phyloP scores from a whole-genome alignment of 2,329 filamentous ascomycete species.

The Fusarium succisae region DNA sequence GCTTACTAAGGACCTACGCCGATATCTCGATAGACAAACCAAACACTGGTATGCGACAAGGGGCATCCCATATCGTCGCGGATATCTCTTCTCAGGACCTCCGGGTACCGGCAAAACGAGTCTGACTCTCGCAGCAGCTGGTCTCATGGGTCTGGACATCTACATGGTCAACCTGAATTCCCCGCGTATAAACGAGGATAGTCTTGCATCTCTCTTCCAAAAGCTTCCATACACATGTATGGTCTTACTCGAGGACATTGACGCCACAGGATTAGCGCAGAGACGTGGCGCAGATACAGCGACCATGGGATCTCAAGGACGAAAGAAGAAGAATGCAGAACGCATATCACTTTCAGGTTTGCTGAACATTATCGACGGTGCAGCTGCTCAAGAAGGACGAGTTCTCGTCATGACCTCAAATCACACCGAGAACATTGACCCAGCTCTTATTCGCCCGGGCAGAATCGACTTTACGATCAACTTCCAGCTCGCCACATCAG shows the following conservation, averaged over 20 bases:
- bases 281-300: neutral
- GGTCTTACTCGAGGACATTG: constrained; percentile 11
- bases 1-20: neutral
- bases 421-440: constrained; percentile 37
- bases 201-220: constrained; percentile 1
- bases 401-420: constrained; percentile 79
- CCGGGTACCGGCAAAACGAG: constrained; percentile 29
- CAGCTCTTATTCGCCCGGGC: neutral
- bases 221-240: neutral
- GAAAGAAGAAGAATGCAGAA: neutral
- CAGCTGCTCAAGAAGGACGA: constrained; percentile 72
- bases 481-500: constrained; percentile 9
- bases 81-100: constrained; percentile 25
- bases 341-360: constrained; percentile 63
- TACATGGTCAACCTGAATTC: constrained; percentile 16
- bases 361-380: constrained; percentile 74
- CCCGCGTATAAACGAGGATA: constrained; percentile 7
- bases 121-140: constrained; percentile 8
- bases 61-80: constrained; percentile 21
- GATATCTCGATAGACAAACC: constrained; percentile 7
- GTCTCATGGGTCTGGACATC: constrained; percentile 4
- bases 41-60: constrained; percentile 17
- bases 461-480: constrained; percentile 13
- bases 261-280: constrained; percentile 6
- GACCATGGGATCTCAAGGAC: neutral